Base-by-base conservation (phyloP, 495 filamentous ascomycete species). In the Penicillium cataractarum region DNA sequence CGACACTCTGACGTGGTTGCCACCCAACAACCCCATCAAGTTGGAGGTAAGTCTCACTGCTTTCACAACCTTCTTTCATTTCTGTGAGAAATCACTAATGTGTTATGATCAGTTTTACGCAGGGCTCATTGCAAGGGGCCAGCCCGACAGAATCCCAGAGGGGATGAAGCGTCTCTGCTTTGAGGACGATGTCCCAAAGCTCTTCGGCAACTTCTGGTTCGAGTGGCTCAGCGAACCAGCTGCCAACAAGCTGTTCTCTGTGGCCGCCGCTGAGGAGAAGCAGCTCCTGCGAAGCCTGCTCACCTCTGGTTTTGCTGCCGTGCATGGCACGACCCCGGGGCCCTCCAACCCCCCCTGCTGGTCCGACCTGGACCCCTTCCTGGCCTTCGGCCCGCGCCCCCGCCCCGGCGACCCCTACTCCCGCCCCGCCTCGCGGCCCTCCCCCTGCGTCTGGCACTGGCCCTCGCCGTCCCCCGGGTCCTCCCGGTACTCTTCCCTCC, bases 1-100 rank as follows among this genome's bases (percentile, higher is more conserved):
- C 33, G 70, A 72, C 42, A 62, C 67, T 0, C 29, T 70, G 15
- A 65, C 39, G 42, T 68, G 63, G 40, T 3, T 63, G 9, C 35
- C 35, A 2, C 46, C 46, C 2, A 40, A 55, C 17, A 12, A 44
- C 12, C 0, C 40, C 8, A 4, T 19, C 2, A 24, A 46, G 1
- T 22, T 63, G n/a, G 31, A 52, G 56, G 66, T 66, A 65, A 24
- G 56, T 37, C 21, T 24, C 21, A 24, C 4, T 31, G 0, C 22
- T 9, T n/a, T 27, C 21, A 27, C 35, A 3, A 17, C 15, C 33
- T 3, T 27, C 24, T 22, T 40, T 33, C 49, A 39, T 24, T 40
- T 24, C n/a, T 32, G 19, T 31, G 27, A 26, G 3, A 12, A 9
- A 27, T 57, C 4, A 21, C 55, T 61, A 48, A 65, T 26, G 2